Conservation (phyloP, 495 filamentous ascomycete genomes). For the Xylaria telfairii region DNA sequence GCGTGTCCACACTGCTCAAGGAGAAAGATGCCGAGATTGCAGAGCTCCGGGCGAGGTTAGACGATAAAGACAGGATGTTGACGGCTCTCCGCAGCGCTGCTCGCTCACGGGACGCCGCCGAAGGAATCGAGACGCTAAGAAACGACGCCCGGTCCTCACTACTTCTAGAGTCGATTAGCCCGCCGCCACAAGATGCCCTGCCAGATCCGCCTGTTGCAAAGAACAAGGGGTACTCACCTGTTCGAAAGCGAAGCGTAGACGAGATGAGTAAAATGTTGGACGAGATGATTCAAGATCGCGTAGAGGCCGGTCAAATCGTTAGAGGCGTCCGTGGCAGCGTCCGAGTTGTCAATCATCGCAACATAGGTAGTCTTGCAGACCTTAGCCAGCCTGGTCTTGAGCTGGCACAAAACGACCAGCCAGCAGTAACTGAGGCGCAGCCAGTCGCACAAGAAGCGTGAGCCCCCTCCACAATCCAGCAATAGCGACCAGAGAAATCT, state of each 20-base stretch:
- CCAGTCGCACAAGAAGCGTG: slow-evolving; percentile 46
- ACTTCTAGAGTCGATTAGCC: slow-evolving; percentile 42
- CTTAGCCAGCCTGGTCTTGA: slow-evolving; percentile 37
- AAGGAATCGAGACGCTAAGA: slow-evolving; percentile 50
- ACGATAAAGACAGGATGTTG: slow-evolving; percentile 96
- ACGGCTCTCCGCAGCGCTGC: slow-evolving; percentile 84
- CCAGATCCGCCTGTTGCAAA: slow-evolving; percentile 43
- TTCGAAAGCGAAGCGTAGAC: slow-evolving; percentile 70
- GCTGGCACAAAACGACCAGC: slow-evolving; percentile 40
- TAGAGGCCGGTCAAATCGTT: slow-evolving; percentile 70
- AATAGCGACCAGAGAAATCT: slow-evolving; percentile 30
- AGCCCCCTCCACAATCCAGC: slow-evolving; percentile 10
- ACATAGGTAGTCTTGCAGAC: slow-evolving; percentile 33
- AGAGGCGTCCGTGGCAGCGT: slow-evolving; percentile 65
- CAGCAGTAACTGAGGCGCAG: slow-evolving; percentile 37
- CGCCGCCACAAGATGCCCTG: slow-evolving; percentile 45
- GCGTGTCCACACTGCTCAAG: slow-evolving; percentile 69
- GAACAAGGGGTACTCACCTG: slow-evolving; percentile 43
- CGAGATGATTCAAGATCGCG: slow-evolving; percentile 90
- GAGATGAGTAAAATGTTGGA: slow-evolving; percentile 91
- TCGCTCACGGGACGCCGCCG: slow-evolving; percentile 86
- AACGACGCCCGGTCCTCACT: slow-evolving; percentile 54
- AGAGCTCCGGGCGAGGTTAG: slow-evolving; percentile 84
- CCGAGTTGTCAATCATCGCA: slow-evolving; percentile 47
- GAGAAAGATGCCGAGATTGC: slow-evolving; percentile 96